phyloP scores from a whole-genome alignment of 1,284 basidiomycete genomes.

The Ceratobasidium papillatum region DNA sequence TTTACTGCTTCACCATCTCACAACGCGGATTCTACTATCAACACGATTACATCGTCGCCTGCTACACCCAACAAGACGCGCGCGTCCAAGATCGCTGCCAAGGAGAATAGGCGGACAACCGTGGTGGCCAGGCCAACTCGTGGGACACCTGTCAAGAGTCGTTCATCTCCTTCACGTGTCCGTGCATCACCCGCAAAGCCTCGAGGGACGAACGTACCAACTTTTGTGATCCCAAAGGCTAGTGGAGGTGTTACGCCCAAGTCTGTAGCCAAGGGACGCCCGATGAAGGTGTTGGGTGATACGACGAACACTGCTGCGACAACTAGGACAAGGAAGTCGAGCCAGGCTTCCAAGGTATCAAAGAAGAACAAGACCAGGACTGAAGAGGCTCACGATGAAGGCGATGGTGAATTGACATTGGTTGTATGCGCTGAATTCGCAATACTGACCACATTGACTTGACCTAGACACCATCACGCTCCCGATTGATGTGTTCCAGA shows the following conservation, averaged over 20 bases:
- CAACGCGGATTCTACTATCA: not conserved
- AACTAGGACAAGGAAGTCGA: constrained; percentile 14
- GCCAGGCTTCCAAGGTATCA: not conserved
- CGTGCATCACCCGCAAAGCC: constrained; percentile 7
- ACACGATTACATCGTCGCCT: not conserved
- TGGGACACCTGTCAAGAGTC: constrained; percentile 13
- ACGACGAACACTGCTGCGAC: constrained; percentile 19
- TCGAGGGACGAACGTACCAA: constrained; percentile 15
- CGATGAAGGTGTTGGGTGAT: constrained; percentile 22
- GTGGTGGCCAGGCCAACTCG: constrained; percentile 18
- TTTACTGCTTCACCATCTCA: not conserved
- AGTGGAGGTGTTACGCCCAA: not conserved
- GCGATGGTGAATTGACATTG: constrained; percentile 25
- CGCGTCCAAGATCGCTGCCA: constrained; percentile 32
- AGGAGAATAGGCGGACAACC: constrained; percentile 34
- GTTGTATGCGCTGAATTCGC: constrained; percentile 9
- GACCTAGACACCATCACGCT: constrained; percentile 35
- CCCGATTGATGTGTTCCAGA: constrained; percentile 37
- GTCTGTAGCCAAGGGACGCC: not conserved
- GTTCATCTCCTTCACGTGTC: constrained; percentile 18
- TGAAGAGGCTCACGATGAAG: constrained; percentile 25
- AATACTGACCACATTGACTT: not conserved
- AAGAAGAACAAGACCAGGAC: constrained; percentile 1
- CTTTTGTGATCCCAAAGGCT: constrained; percentile 23
- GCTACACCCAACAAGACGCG: constrained; percentile 25